Evolutionary conservation across 345 rosid species (phyloP), one percentile per base, ranked within the genome.

Genomic region (Aurinia saxatilis): DNA sequence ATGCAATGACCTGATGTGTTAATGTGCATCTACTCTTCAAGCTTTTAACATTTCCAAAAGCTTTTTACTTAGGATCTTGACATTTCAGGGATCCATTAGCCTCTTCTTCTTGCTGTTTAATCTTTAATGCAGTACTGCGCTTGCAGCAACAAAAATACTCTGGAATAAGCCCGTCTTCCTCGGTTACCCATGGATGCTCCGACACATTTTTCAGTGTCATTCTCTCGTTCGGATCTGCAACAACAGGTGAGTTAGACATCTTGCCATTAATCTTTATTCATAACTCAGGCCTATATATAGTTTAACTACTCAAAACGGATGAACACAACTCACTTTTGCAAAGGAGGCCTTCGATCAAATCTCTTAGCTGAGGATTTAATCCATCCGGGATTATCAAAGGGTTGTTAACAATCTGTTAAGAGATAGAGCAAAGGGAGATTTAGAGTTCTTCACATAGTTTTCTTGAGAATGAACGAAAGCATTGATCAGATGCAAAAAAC

Each of bases 341-440:
- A 63, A 93, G 97, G 57, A 93, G 85, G 35, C 99, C 96, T 71
- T 84, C 88, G 21, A 93, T 62, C 65, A 93, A 78, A 68, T 77
- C 80, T 76, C 76, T 79, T 41, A 93, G 79, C 41, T 72, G 82
- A 1, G 88, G 80, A 73, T 84, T 85, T 84, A 93, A 50, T 46
- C 73, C 80, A 73, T 72, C 75, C 3, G 95, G 95, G 53, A 93
- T 77, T 57, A 56, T 70, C 65, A 93, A 59, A 35, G 92, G 82
- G 69, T 77, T 82, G 70, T 83, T 77, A 41, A 90, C 97, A 55
- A 93, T 93, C 97, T 93, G 91, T 41, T 33, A 13, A 66, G 52
- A 29, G 35, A 67, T 6, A 31, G 44, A 51, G 13, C 2, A 18
- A n/a, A 0, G 12, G 2, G 35, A 30, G 2, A 5, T 35, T 61